Evolutionary conservation across 768 basidiomycete species (phyloP).

Genomic region (Trametopsis cervina): DNA sequence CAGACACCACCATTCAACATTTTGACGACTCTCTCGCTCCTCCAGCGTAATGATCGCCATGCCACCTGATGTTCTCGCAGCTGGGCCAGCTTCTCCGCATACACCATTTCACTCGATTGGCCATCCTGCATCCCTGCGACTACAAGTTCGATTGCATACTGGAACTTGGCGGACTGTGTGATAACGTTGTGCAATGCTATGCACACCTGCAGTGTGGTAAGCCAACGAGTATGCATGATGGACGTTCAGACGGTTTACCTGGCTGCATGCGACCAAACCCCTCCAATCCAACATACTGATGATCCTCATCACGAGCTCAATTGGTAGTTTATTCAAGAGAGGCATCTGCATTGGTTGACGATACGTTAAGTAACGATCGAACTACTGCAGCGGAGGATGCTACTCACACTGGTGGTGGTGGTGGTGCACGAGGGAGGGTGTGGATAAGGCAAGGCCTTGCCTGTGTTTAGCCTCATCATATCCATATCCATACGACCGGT

Average conservation of each 20-base stretch:
- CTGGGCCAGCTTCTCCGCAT: conserved; percentile 29
- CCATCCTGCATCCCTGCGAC: conserved; percentile 37
- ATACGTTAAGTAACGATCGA: too few species aligned
- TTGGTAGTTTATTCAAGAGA: conserved; percentile 9
- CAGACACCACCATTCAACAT: conserved; percentile 42
- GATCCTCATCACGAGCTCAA: conserved; percentile 18
- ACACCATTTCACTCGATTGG: conserved; percentile 19
- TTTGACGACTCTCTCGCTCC: conserved; percentile 19
- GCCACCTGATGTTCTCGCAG: conserved; percentile 26
- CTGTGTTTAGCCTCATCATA: too few species aligned
- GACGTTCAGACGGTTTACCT: conserved; percentile 12
- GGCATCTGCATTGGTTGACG: background rate
- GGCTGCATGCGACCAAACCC: conserved; percentile 14
- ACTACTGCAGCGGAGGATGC: too few species aligned
- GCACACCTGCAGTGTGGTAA: conserved; percentile 13
- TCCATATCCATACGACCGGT: too few species aligned
- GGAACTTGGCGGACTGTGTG: conserved; percentile 12
- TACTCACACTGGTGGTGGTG: too few species aligned
- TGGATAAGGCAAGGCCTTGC: too few species aligned
- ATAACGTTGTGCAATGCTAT: conserved; percentile 11
- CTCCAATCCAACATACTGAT: conserved; percentile 15
- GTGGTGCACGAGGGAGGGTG: too few species aligned
- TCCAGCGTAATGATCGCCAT: conserved; percentile 14
- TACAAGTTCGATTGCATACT: conserved; percentile 28
- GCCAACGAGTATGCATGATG: background rate